Base-by-base conservation (phyloP, 306 rosid species). In the Glycyrrhiza uralensis region DNA sequence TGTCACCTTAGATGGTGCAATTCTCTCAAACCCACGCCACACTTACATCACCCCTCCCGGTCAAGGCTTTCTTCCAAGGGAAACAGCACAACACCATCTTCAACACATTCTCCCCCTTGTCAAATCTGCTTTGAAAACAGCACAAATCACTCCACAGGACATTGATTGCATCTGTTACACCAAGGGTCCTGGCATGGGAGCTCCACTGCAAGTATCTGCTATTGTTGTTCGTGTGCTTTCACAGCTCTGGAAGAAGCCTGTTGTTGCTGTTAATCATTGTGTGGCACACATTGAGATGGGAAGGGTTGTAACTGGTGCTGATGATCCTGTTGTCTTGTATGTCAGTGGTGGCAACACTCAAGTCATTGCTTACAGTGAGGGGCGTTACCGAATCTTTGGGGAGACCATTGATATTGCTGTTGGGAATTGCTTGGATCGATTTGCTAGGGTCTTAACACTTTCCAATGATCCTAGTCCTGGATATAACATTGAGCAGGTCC, bases 211-310 rank as follows among this genome's bases (percentile, higher is more conserved):
- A 66, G 97, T 93, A 28, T 51, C 98, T 36, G 93, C 98, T 7
- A 47, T 93, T 60, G 97, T 85, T 79, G 87, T 90, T 14, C 85
- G 98, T 42, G 82, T 93, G 58, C 98, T 93, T 61, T 93, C 98
- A 0, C 88, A 52, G 76, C 85, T 90, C 22, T 93, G 96, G 98
- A 85, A 86, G 78, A 93, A 93, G 80, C 98, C 97, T n/a, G 83
- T 90, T 74, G 88, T 88, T 61, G 97, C 84, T 15, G 97, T 93
- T 42, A 93, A 93, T 71, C 97, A 90, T 42, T 93, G 98, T 57
- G 97, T 93, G 51, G 98, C 98, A 11, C 97, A 93, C 62, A 90
- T 93, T 50, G 98, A 93, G 87, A 93, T 93, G 97, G 98, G 98
- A 0, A 87, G 98, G 85, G 41, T 88, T 76, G 98, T 93, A 13